These are phyloP conservation scores for Erysiphe neolycopersici DNA, from an alignment of 2,329 filamentous ascomycete genomes.

Conservation along the genomic window DNA sequence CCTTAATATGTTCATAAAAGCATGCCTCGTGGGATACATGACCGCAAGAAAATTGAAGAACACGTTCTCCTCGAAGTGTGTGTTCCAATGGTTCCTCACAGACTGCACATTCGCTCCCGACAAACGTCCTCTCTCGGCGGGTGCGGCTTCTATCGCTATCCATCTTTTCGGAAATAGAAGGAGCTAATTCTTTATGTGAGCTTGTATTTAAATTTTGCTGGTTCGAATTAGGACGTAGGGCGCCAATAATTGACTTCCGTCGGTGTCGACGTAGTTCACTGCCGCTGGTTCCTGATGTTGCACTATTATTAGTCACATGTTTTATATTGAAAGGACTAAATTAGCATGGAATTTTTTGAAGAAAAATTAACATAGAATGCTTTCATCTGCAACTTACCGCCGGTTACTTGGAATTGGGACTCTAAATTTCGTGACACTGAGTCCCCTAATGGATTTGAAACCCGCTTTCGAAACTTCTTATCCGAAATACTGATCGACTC, in stretches of 20 bases:
- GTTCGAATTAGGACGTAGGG: constrained; percentile 2
- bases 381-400: constrained; percentile 3
- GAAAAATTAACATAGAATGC: too few relatives aligned
- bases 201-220: constrained; percentile 6
- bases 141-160: constrained; percentile 52
- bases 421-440: background rate
- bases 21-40: constrained; percentile 96
- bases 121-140: constrained; percentile 77
- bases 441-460: constrained; percentile 8
- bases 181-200: constrained; percentile 9
- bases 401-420: constrained; percentile 10
- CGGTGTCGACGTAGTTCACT: constrained; percentile 1
- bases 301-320: constrained; percentile 1
- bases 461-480: constrained; percentile 10
- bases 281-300: background rate
- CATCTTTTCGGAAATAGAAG: constrained; percentile 34
- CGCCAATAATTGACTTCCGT: constrained; percentile 1
- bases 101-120: constrained; percentile 81
- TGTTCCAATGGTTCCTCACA: constrained; percentile 94
- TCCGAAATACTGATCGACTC: constrained; percentile 10
- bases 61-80: constrained; percentile 74
- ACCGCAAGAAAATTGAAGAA: constrained; percentile 86
- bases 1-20: constrained; percentile 95
- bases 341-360: too few relatives aligned
- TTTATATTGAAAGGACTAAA: background rate